Percentiles rank a stretch among this genome's conserved stretches.
phyloP scores from a whole-genome alignment of 2,329 filamentous ascomycete genomes.

The Exophiala sideris region DNA sequence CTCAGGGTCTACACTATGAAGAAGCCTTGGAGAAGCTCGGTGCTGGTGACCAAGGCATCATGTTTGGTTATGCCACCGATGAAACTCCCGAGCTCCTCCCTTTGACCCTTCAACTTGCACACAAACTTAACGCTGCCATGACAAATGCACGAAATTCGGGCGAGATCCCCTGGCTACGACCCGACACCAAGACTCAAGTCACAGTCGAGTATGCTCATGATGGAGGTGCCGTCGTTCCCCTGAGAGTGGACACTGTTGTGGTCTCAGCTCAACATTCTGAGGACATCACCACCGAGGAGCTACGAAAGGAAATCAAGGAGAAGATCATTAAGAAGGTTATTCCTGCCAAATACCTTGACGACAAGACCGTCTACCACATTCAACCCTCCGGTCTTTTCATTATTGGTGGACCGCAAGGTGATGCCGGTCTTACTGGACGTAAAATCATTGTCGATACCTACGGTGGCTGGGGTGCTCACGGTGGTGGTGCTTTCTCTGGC shows the following conservation, averaged over 20 bases:
- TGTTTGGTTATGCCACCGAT: conserved; percentile 99
- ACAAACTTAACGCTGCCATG: conserved; percentile 97
- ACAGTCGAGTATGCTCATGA: conserved; percentile 99
- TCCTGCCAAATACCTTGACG: conserved; percentile 85
- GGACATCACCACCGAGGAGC: conserved; percentile 82
- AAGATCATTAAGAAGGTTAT: conserved; percentile 97
- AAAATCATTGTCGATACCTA: conserved; percentile 99
- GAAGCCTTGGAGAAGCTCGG: conserved; percentile 95
- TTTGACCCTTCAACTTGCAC: conserved; percentile 86
- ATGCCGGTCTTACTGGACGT: conserved; percentile 95
- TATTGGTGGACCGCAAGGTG: conserved; percentile 98
- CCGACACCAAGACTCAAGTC: conserved; percentile 99
- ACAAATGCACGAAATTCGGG: conserved; percentile 82
- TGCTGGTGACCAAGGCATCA: conserved; percentile 99
- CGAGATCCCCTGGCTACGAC: conserved; percentile 85
- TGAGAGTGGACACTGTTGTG: conserved; percentile 93
- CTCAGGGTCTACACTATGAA: conserved; percentile 97
- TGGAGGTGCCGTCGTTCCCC: conserved; percentile 84
- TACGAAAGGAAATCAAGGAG: conserved; percentile 92
- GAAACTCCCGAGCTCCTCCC: conserved; percentile 97
- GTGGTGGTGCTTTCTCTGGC: conserved; percentile 99
- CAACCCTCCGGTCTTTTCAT: conserved; percentile 98
- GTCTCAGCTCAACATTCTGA: conserved; percentile 92
- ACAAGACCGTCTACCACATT: conserved; percentile 95
- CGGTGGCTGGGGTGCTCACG: conserved; percentile 98